These are phyloP conservation scores for Rubia yunnanensis DNA, from an alignment of 257 asterid species.

Conservation along the genomic window DNA sequence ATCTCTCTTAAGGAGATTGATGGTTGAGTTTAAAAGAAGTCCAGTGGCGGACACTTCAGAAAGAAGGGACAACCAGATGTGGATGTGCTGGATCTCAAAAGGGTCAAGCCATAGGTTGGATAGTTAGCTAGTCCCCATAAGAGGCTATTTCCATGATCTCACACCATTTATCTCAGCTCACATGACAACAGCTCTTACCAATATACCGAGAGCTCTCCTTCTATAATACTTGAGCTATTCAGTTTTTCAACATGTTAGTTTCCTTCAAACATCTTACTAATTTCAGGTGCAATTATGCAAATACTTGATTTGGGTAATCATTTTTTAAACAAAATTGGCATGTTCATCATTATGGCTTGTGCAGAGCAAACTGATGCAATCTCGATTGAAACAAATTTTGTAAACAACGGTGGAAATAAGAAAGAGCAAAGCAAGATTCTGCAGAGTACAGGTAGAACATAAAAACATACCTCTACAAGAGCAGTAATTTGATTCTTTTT, in stretches of 20 bases:
- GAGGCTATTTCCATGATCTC: background rate
- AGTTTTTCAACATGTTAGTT: background rate
- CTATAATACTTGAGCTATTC: background rate
- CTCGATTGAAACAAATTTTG: background rate
- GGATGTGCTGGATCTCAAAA: background rate
- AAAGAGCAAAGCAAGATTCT: background rate
- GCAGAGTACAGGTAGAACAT: background rate
- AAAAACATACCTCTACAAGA: slow-evolving; percentile 71
- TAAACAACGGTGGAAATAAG: slow-evolving; percentile 4
- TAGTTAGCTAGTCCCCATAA: background rate
- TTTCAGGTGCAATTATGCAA: background rate
- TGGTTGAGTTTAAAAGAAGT: background rate
- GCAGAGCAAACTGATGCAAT: background rate
- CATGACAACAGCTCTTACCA: background rate
- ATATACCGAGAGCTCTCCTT: background rate
- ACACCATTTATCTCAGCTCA: background rate
- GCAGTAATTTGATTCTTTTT: slow-evolving; percentile 80
- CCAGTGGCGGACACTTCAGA: background rate
- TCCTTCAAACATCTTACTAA: background rate
- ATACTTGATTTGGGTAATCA: background rate
- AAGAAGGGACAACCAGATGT: background rate
- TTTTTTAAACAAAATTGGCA: background rate
- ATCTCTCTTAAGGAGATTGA: background rate
- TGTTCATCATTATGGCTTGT: background rate
- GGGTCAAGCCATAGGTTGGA: background rate